phyloP scores from a whole-genome alignment of 2,329 filamentous ascomycete genomes.

The Colletotrichum chrysophilum region DNA sequence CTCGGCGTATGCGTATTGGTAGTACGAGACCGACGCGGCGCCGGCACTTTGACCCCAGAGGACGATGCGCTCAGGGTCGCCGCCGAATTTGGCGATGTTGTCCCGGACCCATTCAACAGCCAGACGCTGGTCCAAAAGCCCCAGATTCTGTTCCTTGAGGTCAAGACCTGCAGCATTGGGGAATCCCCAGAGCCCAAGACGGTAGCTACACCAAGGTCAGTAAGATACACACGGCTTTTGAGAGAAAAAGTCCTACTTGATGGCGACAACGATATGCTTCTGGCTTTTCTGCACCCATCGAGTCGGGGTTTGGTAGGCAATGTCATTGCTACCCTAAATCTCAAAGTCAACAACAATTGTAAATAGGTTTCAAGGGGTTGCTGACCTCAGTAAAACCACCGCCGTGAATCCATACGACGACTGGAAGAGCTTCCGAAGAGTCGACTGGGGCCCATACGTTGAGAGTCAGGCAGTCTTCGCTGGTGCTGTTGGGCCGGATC shows the following conservation, averaged over 20 bases:
- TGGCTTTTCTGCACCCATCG: conserved; percentile 41
- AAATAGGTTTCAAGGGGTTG: not conserved
- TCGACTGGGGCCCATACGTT: conserved; percentile 49
- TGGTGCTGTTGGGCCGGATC: conserved; percentile 3
- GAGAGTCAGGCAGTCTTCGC: conserved; percentile 49
- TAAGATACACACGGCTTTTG: too few relatives aligned
- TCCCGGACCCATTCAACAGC: conserved; percentile 56
- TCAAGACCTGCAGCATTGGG: conserved; percentile 29
- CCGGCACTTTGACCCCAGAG: conserved; percentile 30
- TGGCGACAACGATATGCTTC: conserved; percentile 47
- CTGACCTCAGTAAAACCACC: conserved; percentile 40
- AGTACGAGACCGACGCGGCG: conserved; percentile 44
- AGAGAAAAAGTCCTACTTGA: conserved; percentile 36
- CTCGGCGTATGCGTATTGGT: conserved; percentile 51
- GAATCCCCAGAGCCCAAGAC: conserved; percentile 47
- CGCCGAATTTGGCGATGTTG: conserved; percentile 57
- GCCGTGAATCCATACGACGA: conserved; percentile 52
- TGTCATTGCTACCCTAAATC: not conserved
- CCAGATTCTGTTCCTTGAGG: conserved; percentile 42
- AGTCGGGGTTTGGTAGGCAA: not conserved
- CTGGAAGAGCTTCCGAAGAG: conserved; percentile 42
- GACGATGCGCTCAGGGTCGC: conserved; percentile 48
- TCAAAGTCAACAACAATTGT: not conserved
- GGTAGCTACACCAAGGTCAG: conserved; percentile 33
- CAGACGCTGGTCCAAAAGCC: conserved; percentile 56